phyloP scores from a whole-genome alignment of 768 basidiomycete genomes.

The Trametes cinnabarina region DNA sequence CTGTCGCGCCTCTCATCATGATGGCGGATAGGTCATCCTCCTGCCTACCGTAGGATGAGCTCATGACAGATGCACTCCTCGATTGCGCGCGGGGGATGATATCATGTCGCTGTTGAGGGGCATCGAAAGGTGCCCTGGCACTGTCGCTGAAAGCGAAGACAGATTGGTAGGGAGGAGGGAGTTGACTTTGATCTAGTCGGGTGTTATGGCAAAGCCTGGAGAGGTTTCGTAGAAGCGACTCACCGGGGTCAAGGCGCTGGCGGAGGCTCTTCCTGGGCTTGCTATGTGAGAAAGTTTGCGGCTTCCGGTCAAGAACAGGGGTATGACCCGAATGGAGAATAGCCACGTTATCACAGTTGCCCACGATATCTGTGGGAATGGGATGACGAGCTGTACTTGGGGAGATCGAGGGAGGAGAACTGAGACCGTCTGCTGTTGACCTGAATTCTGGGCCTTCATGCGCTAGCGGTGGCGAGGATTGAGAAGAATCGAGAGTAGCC shows the following conservation, averaged over 20 bases:
- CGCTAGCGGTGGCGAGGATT: no score
- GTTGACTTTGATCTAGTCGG: neutral
- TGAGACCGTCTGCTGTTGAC: no score
- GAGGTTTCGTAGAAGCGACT: neutral
- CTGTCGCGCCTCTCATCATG: constrained; percentile 31
- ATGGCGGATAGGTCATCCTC: constrained; percentile 30
- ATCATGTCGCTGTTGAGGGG: neutral
- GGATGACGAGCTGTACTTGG: no score
- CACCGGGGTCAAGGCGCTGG: constrained; percentile 18
- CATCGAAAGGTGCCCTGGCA: neutral
- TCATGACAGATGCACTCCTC: constrained; percentile 26
- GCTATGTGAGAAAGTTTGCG: constrained; percentile 3
- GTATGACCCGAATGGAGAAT: no score
- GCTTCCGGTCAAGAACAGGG: neutral
- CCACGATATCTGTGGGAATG: no score
- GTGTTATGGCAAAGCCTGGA: neutral
- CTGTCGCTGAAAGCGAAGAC: neutral
- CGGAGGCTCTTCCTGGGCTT: constrained; percentile 18
- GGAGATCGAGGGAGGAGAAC: no score
- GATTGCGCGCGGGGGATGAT: constrained; percentile 5
- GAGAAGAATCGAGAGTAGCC: no score
- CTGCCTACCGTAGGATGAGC: constrained; percentile 16
- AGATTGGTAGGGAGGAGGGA: neutral
- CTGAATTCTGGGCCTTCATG: no score
- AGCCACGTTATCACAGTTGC: no score